A percentile compares a stretch with the other conserved stretches of the same genome.
Evolutionary conservation across 2,329 filamentous ascomycete genomes (phyloP).

Genomic region (Chaetomium globosum): DNA sequence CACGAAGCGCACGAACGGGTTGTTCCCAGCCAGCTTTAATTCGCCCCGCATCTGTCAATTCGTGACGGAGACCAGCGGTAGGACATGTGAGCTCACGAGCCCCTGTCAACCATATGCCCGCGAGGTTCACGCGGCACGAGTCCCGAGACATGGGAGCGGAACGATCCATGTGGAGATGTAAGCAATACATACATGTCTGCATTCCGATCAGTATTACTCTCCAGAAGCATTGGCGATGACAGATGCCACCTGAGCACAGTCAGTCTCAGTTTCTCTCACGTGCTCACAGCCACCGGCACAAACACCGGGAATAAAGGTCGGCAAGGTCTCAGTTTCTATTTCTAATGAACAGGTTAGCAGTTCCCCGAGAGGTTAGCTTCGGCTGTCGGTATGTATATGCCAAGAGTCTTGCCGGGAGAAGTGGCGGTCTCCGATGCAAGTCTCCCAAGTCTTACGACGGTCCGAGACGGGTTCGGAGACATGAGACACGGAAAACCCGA

Average conservation of each 20-base stretch:
- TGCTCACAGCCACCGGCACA: not conserved
- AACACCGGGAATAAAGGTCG: not conserved
- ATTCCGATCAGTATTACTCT: not conserved
- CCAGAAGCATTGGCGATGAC: not conserved
- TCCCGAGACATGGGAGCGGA: not conserved
- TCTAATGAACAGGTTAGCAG: not conserved
- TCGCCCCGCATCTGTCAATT: not conserved
- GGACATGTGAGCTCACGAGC: not conserved
- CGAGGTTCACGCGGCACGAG: not conserved
- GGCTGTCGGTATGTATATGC: not conserved
- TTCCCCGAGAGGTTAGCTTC: conserved; percentile 5
- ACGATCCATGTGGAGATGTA: not conserved
- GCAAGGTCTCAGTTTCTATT: no score
- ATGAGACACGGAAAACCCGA: not conserved
- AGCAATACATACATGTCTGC: not conserved
- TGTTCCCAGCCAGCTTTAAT: not conserved
- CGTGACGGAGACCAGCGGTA: not conserved
- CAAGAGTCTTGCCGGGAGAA: not conserved
- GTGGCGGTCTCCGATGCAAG: not conserved
- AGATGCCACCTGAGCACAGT: not conserved
- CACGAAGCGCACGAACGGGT: not conserved
- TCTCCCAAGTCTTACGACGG: not conserved
- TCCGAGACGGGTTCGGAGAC: not conserved
- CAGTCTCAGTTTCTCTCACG: no score
- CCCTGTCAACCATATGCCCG: not conserved